Percentiles rank a stretch among this genome's conserved stretches.
phyloP scores from a whole-genome alignment of 345 rosid species.

The Gossypium rotundifolium region DNA sequence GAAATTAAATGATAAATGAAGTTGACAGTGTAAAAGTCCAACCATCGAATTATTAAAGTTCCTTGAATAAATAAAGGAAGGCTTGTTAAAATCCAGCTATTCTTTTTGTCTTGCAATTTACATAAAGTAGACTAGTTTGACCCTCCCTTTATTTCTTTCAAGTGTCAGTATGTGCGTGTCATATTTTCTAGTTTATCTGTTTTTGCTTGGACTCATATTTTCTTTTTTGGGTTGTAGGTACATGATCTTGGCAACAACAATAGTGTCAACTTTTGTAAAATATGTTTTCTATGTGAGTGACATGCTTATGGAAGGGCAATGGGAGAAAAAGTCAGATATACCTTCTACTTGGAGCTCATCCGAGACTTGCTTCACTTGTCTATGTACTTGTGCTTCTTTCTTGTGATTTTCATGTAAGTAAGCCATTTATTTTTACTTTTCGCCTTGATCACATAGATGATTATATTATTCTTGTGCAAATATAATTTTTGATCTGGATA shows the following conservation, averaged over 20 bases:
- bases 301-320: slow-evolving; percentile 94
- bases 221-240: slow-evolving; percentile 44
- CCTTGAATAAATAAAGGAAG: not conserved
- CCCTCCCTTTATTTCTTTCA: not conserved
- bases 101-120: not conserved
- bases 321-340: slow-evolving; percentile 88
- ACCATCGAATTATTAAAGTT: not conserved
- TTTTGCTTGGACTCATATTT: not conserved
- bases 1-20: not conserved
- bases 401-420: slow-evolving; percentile 91
- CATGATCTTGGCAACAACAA: slow-evolving; percentile 89
- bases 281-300: slow-evolving; percentile 85
- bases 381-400: slow-evolving; percentile 93
- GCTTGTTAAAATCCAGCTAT: not conserved
- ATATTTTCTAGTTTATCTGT: not conserved
- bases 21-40: not conserved
- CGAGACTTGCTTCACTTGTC: slow-evolving; percentile 95
- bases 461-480: not conserved
- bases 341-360: slow-evolving; percentile 89
- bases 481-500: not conserved
- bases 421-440: slow-evolving; percentile 3
- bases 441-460: not conserved
- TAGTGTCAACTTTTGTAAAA: slow-evolving; percentile 73
- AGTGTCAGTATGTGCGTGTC: not conserved
- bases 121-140: not conserved